These are phyloP conservation scores for Hypoxylon sp. DNA, from an alignment of 2,329 filamentous ascomycete genomes.

Conservation along the genomic window DNA sequence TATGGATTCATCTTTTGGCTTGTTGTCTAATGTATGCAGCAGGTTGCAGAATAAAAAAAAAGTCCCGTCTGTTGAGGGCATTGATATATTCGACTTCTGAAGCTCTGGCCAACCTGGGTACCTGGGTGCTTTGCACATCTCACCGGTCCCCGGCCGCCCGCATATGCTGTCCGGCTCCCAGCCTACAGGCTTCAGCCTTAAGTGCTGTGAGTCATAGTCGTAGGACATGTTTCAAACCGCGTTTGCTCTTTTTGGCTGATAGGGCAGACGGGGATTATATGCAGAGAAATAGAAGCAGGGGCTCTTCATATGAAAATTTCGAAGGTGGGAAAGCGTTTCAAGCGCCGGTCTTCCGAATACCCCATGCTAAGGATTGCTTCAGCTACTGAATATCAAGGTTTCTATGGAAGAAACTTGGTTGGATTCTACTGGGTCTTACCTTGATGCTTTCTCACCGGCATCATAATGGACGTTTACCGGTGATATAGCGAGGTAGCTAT, in stretches of 20 bases:
- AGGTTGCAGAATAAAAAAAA: background rate
- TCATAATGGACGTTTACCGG: too few species aligned
- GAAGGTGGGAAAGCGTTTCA: too few species aligned
- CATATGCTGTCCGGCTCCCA: background rate
- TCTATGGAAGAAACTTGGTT: too few species aligned
- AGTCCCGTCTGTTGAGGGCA: background rate
- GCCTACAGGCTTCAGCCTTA: background rate
- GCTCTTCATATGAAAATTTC: too few species aligned
- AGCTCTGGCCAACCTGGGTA: background rate
- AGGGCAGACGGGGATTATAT: background rate
- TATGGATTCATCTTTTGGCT: slow-evolving; percentile 48
- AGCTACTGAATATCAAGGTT: too few species aligned
- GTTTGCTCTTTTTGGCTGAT: background rate
- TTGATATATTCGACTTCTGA: background rate
- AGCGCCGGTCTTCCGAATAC: too few species aligned
- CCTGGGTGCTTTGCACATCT: background rate
- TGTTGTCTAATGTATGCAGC: background rate
- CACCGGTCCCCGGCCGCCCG: background rate
- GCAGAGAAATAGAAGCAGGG: background rate
- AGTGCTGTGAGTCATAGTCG: background rate
- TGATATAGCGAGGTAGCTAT: too few species aligned
- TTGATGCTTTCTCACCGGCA: too few species aligned
- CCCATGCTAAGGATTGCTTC: too few species aligned
- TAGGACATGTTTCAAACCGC: background rate
- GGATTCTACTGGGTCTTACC: too few species aligned